Evolutionary conservation across 2,329 filamentous ascomycete genomes (phyloP), one percentile per base, ranked within the genome.

Genomic region (Rhinocladiella mackenziei): DNA sequence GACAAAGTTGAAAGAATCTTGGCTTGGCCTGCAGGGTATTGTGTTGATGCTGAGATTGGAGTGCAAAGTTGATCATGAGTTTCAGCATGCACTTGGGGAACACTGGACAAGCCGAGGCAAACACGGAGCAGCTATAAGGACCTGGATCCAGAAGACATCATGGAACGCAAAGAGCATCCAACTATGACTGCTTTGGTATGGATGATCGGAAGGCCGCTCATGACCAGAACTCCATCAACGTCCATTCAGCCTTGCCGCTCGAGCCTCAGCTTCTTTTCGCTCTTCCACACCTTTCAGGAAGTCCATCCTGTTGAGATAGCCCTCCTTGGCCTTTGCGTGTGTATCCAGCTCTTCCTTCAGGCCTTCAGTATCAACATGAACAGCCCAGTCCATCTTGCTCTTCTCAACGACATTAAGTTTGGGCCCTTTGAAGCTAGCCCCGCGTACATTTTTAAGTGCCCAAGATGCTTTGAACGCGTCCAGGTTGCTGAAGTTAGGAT

Each of bases 351-450:
- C 80, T 45, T 80, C 78, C 44, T 74, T 72, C 45, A 82, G 73
- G 20, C 78, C 78, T 33, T 75, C 74, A 40, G 75, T 65, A 57
- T 81, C 76, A 29, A 83, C 79, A 56, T 80, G 81, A 8, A 73
- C 72, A 14, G 76, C 78, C 80, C 80, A 83, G 55, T 83, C 80
- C 56, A 82, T 65, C 40, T 78, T 73, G 20, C 76, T 80, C 62
- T 83, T 83, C 62, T 81, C 78, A 37, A 83, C 77, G 0, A 79
- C 81, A 53, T 80, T 83, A 64, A 83, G 73, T 57, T 81, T 82
- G 45, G 76, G 74, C 56, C 74, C 65, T 64, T 72, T 56, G 58
- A 68, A 50, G 46, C 60, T 55, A 47, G 59, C 60, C 26, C 56
- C 55, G 5, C 56, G 56, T 5, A 47, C 42, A 18, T 43, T 43